Evolutionary conservation across 2,329 filamentous ascomycete genomes (phyloP), one percentile per base, ranked within the genome.

Genomic region (Trichoderma pleuroti): DNA sequence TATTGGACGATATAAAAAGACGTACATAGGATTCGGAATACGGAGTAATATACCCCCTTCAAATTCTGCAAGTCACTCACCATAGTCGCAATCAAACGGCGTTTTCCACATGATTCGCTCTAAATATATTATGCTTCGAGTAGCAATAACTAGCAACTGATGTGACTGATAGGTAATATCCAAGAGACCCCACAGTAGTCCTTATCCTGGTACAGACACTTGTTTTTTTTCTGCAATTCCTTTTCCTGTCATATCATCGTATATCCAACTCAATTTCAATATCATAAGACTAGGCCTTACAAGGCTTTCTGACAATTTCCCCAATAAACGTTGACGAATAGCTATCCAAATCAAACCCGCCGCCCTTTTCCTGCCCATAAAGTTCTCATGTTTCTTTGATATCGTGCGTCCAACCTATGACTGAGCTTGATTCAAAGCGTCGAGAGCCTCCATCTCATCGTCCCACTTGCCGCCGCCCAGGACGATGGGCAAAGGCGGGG

Each of bases 391-490:
- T 30, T 26, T 61, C 24, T 32, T 39, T 3, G 4, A 11, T 21
- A 21, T 9, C 26, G n/a, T 16, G 9, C 8, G 11, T 39, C 26
- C 61, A 59, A 21, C 16, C 39, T 56, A 67, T 65, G 59, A 64
- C 36, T 59, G 18, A 54, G 46, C 59, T 32, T 70, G 52, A 30
- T 76, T 78, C n/a, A 72, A 69, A 36, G 80, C 82, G 30, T 87
- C 85, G 14, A 85, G 78, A 6, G 81, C 84, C 62, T 85, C 85
- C 82, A 89, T 86, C 78, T 89, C 87, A 42, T 89, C 87, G 64
- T 86, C 87, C 87, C 87, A 89, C 68, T 85, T 81, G 12, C 80
- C 83, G 12, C 80, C 83, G 1, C 70, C 71, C 56, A 18, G 82
- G 28, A 61, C 30, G 76, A 68, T 79, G 5, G 78, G 75, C 57